Evolutionary conservation across 1,284 basidiomycete genomes (phyloP).

Genomic region (Volvariella volvacea): DNA sequence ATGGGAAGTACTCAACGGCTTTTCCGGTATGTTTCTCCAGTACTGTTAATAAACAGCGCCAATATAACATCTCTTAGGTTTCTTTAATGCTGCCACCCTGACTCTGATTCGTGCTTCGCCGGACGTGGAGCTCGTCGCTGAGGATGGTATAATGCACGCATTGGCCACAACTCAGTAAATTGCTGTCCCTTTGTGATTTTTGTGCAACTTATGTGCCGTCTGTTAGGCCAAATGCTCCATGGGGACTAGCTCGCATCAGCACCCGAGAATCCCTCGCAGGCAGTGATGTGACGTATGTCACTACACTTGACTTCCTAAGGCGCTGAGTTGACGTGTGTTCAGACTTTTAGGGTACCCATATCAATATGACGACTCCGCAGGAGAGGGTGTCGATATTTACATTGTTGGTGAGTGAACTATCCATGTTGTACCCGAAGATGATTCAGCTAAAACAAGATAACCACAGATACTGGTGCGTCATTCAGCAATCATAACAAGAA

Average conservation of each 20-base stretch:
- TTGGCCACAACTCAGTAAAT: slow-evolving; percentile 10
- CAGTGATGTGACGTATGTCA: no score
- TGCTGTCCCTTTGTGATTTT: not conserved
- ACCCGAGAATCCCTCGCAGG: slow-evolving; percentile 12
- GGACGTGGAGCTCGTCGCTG: slow-evolving; percentile 10
- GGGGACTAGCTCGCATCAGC: slow-evolving; percentile 26
- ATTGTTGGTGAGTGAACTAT: slow-evolving; percentile 21
- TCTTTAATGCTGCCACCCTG: not conserved
- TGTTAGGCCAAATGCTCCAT: slow-evolving; percentile 16
- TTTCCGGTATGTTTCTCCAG: not conserved
- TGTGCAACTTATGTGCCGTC: no score
- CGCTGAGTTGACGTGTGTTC: not conserved
- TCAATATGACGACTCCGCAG: slow-evolving; percentile 21
- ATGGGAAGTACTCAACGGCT: not conserved
- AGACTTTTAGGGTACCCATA: slow-evolving; percentile 21
- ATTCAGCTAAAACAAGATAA: no score
- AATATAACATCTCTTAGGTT: no score
- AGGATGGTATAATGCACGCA: slow-evolving; percentile 12
- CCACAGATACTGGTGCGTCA: no score
- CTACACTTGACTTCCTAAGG: not conserved
- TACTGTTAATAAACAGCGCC: no score
- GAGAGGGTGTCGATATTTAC: slow-evolving; percentile 27
- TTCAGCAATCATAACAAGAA: no score
- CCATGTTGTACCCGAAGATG: no score
- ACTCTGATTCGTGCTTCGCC: slow-evolving; percentile 12